A percentile compares a stretch with the other conserved stretches of the same genome.
These are phyloP conservation scores for Penicillium olsonii DNA, from an alignment of 2,329 filamentous ascomycete genomes.

Conservation along the genomic window DNA sequence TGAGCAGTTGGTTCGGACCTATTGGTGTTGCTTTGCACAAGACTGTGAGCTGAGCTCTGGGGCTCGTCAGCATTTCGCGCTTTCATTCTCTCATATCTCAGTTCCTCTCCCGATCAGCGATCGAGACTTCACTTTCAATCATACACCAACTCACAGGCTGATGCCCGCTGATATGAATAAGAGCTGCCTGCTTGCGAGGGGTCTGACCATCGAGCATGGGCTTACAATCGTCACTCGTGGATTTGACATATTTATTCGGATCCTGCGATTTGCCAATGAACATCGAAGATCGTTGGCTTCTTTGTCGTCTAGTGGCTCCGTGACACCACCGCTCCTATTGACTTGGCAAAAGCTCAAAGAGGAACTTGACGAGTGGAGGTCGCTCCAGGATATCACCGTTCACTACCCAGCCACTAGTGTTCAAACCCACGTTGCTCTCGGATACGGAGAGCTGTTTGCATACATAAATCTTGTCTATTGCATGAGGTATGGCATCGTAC, in stretches of 20 bases:
- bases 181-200: constrained; percentile 18
- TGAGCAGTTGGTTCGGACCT: constrained; percentile 40
- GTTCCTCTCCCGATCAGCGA: constrained; percentile 40
- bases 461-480: constrained; percentile 42
- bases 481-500: constrained; percentile 31
- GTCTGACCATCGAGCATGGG: constrained; percentile 35
- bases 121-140: constrained; percentile 38
- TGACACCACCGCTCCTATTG: constrained; percentile 17
- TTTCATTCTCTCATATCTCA: constrained; percentile 40
- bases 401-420: constrained; percentile 36
- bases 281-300: constrained; percentile 32
- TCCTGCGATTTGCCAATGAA: constrained; percentile 39
- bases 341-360: constrained; percentile 33
- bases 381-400: constrained; percentile 36
- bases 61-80: constrained; percentile 39
- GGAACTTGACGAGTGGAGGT: constrained; percentile 39
- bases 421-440: constrained; percentile 37
- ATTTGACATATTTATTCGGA: constrained; percentile 41
- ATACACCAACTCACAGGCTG: constrained; percentile 22
- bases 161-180: constrained; percentile 34
- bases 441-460: constrained; percentile 39
- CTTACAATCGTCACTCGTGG: constrained; percentile 39
- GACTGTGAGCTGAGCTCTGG: constrained; percentile 41
- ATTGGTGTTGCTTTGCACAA: constrained; percentile 42
- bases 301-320: constrained; percentile 15